A percentile compares a stretch with the other conserved stretches of the same genome.
These are phyloP conservation scores for Gossypium gossypioides DNA, from an alignment of 441 rosid species.

Conservation along the genomic window DNA sequence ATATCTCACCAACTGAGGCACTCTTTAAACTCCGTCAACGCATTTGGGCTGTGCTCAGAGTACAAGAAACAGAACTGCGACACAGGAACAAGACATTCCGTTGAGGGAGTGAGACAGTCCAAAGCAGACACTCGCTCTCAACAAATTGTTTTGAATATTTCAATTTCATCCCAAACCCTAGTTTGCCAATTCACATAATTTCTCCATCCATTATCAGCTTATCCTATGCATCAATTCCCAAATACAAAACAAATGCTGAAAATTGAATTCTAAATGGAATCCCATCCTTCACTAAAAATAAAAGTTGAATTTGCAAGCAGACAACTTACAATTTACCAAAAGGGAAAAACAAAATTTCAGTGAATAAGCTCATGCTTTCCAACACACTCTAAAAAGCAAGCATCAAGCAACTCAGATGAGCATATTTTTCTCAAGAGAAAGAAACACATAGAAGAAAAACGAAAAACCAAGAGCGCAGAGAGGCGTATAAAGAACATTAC, in stretches of 20 bases:
- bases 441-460: neutral
- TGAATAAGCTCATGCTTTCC: neutral
- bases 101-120: too few relatives aligned
- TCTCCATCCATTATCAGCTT: neutral
- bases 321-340: neutral
- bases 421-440: neutral
- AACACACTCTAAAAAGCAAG: neutral
- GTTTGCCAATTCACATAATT: neutral
- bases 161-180: conserved; percentile 1
- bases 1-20: too few relatives aligned
- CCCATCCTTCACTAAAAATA: neutral
- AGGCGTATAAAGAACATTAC: conserved; percentile 1
- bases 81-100: too few relatives aligned
- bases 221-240: neutral
- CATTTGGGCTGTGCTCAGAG: too few relatives aligned
- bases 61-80: too few relatives aligned
- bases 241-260: neutral
- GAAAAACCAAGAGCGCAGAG: neutral
- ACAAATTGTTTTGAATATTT: neutral
- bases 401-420: neutral
- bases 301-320: neutral
- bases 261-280: neutral
- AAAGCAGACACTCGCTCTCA: neutral
- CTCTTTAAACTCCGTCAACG: too few relatives aligned
- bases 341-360: neutral